Percentiles rank a stretch among this genome's conserved stretches.
phyloP scores from a whole-genome alignment of 2,329 filamentous ascomycete genomes.

The Aspergillus sp. region DNA sequence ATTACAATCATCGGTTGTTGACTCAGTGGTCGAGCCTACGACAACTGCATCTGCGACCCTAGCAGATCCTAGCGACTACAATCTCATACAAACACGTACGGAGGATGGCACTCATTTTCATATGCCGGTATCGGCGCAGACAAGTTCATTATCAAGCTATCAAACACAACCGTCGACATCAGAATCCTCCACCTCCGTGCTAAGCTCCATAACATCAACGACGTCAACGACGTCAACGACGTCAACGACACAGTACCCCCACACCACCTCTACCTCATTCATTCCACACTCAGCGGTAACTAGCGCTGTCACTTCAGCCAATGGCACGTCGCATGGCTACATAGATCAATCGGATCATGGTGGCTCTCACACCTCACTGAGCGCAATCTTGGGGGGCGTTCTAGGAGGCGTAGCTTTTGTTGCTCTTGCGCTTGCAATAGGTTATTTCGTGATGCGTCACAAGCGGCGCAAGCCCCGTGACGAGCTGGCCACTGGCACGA shows the following conservation, averaged over 20 bases:
- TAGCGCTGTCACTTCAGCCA: slow-evolving; percentile 4
- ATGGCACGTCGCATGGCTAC: background rate
- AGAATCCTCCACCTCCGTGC: background rate
- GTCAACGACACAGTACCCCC: background rate
- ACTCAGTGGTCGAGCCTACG: background rate
- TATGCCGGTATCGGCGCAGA: slow-evolving; percentile 1
- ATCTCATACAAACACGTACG: background rate
- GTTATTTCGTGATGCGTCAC: slow-evolving; percentile 26
- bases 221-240: background rate
- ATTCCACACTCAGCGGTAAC: slow-evolving; percentile 6
- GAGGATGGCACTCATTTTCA: background rate
- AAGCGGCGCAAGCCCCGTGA: slow-evolving; percentile 19
- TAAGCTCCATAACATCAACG: background rate
- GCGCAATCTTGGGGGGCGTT: slow-evolving; percentile 32
- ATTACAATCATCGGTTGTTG: background rate
- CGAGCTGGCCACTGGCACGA: slow-evolving; percentile 12
- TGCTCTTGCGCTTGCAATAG: slow-evolving; percentile 27
- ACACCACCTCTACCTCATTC: background rate
- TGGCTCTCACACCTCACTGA: slow-evolving; percentile 13
- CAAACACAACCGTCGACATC: background rate
- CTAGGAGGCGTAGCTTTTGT: slow-evolving; percentile 31
- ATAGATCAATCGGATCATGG: slow-evolving; percentile 6
- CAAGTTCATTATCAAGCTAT: background rate
- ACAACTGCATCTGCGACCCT: background rate
- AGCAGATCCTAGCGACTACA: background rate